These are phyloP conservation scores for Pestalotiopsis sp. DNA, from an alignment of 2,329 filamentous ascomycete genomes.

Conservation along the genomic window DNA sequence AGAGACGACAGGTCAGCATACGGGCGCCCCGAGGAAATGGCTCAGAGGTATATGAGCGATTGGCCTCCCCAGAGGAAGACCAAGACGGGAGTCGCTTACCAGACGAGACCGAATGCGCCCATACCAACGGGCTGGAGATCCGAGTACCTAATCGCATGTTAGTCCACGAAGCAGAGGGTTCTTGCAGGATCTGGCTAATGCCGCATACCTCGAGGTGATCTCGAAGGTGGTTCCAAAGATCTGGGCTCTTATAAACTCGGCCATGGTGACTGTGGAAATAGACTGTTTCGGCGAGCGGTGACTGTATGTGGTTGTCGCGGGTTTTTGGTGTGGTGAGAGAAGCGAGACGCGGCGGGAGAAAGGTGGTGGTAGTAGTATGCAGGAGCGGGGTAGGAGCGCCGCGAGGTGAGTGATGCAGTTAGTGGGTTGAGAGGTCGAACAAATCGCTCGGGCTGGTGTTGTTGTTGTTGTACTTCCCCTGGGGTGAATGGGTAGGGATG, in stretches of 20 bases:
- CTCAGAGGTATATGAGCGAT: conserved; percentile 2
- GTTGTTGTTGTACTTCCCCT: neutral
- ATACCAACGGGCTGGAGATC: conserved; percentile 98
- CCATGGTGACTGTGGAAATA: conserved; percentile 62
- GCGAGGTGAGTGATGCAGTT: neutral
- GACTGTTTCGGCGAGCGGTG: neutral
- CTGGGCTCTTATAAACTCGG: conserved; percentile 98
- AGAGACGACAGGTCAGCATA: conserved; percentile 9
- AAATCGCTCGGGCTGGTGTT: neutral
- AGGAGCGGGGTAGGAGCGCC: conserved; percentile 2
- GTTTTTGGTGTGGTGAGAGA: neutral
- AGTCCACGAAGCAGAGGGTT: conserved; percentile 18
- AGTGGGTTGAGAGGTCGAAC: neutral
- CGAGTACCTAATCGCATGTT: conserved; percentile 69
- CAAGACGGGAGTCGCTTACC: conserved; percentile 57
- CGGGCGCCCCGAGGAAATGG: conserved; percentile 5
- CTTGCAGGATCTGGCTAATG: neutral
- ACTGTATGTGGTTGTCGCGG: neutral
- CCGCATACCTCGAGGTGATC: conserved; percentile 88
- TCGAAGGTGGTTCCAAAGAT: conserved; percentile 99
- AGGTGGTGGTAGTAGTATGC: neutral
- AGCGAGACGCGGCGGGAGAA: neutral
- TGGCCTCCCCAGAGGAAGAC: neutral
- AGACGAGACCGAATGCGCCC: conserved; percentile 97
- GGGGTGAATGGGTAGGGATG: neutral